Evolutionary conservation across 31 red algal species (phyloP), one percentile per base, ranked within the genome.

Genomic region (Endocladia muricata): DNA sequence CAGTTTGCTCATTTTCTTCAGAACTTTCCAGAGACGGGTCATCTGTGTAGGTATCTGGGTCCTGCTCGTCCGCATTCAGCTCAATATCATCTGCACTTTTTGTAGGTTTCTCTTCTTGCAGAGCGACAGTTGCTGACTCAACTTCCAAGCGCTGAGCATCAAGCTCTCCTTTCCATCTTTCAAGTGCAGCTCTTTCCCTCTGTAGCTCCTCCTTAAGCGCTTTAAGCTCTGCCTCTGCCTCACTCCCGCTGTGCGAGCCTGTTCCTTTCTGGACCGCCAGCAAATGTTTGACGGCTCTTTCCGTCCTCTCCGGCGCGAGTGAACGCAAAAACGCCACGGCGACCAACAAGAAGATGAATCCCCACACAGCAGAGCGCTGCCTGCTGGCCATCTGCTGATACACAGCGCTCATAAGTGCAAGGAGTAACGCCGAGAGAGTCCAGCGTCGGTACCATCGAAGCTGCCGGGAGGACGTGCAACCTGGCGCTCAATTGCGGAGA

Each of bases 241-340:
- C 76, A 26, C 43, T 62, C 33, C 36, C 37, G 13, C 40, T 31
- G 0, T 43, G 30, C 61, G 59, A 36, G 30, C 7, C 22, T 2
- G 73, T n/a, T 25, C 26, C 26, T 26, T 33, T 66, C n/a, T 30
- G 19, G 22, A 43, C 36, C 22, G 56, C 60, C 37, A 78, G 26
- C 59, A 78, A 54, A 28, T 42, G 55, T 7, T 29, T 55, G 22
- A 81, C 77, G 26, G 77, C 77, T 19, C 17, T 23, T 38, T 81
- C 77, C 5, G 77, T 81, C 21, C 64, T 61, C 63, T 81, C 77
- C 1, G 77, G 77, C n/a, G 77, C 77, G 8, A 81, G 48, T 7
- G 77, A 81, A 19, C 77, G 61, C 1, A 81, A 34, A 48, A 67
- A 81, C 23, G 77, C 77, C 6, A 81, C 41, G 30, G 77, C 77